Percentiles rank a stretch among this genome's conserved stretches.
Conservation (phyloP, 2,329 filamentous ascomycete species). For the Alternaria ethzedia region DNA sequence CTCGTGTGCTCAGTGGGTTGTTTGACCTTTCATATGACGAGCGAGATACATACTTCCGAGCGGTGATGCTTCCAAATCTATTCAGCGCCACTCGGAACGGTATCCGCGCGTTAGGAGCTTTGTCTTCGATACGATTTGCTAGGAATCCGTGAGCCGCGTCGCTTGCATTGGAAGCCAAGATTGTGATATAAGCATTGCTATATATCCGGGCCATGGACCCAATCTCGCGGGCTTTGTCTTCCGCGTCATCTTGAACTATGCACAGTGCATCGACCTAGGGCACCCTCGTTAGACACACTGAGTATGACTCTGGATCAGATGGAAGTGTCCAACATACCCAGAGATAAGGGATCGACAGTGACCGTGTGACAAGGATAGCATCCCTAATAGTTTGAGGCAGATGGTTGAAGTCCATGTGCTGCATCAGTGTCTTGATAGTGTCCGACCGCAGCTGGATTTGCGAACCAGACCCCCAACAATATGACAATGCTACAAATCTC, state of each 20-base stretch:
- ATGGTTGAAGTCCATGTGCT: fast-evolving
- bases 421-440: not conserved
- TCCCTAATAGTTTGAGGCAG: not conserved
- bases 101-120: fast-evolving
- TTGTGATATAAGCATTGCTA: not conserved
- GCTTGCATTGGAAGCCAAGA: not conserved
- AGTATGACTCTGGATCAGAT: fast-evolving
- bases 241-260: not conserved
- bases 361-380: not conserved
- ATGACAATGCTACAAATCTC: not conserved
- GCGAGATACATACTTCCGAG: fast-evolving
- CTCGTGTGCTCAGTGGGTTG: not conserved
- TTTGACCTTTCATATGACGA: fast-evolving
- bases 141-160: not conserved
- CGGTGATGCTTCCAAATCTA: not conserved
- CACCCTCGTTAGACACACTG: fast-evolving
- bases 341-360: not conserved
- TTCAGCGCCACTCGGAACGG: not conserved
- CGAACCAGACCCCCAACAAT: not conserved
- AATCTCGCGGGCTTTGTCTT: not conserved
- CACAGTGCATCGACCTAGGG: not conserved
- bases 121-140: fast-evolving
- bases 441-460: not conserved
- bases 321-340: not conserved
- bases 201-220: not conserved